These are phyloP conservation scores for Russula earlei DNA, from an alignment of 768 basidiomycete species.

Conservation along the genomic window DNA sequence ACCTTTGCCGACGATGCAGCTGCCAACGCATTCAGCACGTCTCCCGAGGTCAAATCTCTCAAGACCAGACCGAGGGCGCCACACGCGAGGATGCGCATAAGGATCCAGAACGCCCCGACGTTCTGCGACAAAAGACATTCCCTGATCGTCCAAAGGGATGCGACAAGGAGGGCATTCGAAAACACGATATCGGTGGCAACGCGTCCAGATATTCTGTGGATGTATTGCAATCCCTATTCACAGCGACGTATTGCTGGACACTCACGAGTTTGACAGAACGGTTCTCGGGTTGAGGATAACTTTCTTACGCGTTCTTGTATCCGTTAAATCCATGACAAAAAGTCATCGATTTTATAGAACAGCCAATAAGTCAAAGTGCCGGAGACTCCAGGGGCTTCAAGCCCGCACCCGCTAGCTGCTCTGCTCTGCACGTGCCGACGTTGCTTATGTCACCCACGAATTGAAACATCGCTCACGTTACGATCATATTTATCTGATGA, in stretches of 20 bases:
- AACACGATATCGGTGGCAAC: constrained; percentile 36
- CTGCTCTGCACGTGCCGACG: background rate
- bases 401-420: background rate
- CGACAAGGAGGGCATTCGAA: constrained; percentile 54
- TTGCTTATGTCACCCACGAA: constrained; percentile 2
- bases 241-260: background rate
- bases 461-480: background rate
- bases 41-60: constrained; percentile 49
- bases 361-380: background rate
- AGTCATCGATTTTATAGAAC: constrained; percentile 1
- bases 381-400: background rate
- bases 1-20: constrained; percentile 41
- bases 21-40: constrained; percentile 41
- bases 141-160: constrained; percentile 54
- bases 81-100: constrained; percentile 62
- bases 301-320: constrained; percentile 31
- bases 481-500: background rate
- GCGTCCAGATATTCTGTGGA: constrained; percentile 12
- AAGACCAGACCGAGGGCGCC: constrained; percentile 56
- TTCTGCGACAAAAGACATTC: constrained; percentile 58
- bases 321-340: constrained; percentile 24
- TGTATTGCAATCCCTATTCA: background rate
- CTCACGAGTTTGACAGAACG: constrained; percentile 22
- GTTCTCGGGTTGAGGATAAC: constrained; percentile 25
- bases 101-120: constrained; percentile 66